phyloP scores from a whole-genome alignment of 768 basidiomycete species.

The Suillus discolor region DNA sequence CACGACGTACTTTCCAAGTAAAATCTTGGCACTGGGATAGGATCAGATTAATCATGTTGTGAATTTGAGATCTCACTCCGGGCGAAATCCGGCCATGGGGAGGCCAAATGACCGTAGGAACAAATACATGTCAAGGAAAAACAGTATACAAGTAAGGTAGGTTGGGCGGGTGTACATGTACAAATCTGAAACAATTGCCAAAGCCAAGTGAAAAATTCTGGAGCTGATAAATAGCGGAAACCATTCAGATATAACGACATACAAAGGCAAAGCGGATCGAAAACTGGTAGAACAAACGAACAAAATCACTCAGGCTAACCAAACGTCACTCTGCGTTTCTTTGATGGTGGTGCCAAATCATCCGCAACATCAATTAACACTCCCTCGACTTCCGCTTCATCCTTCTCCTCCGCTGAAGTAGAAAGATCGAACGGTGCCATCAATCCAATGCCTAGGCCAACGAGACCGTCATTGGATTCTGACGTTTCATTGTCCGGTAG shows the following conservation, averaged over 20 bases:
- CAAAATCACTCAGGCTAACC: constrained; percentile 6
- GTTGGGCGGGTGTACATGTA: constrained; percentile 13
- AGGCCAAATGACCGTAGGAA: not conserved
- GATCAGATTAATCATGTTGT: not conserved
- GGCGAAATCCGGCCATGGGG: not conserved
- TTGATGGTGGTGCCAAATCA: constrained; percentile 46
- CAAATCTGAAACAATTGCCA: constrained; percentile 9
- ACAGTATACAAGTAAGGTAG: constrained; percentile 37
- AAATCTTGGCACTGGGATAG: not conserved
- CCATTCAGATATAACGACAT: constrained; percentile 8
- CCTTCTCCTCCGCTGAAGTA: constrained; percentile 27
- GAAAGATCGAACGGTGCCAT: constrained; percentile 58
- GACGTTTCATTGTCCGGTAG: constrained; percentile 21
- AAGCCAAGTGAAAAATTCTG: constrained; percentile 8
- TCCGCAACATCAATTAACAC: constrained; percentile 21
- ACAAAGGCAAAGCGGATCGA: constrained; percentile 9
- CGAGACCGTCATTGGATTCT: constrained; percentile 33
- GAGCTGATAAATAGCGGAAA: constrained; percentile 16
- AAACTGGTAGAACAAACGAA: not conserved
- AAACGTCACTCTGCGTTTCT: constrained; percentile 50
- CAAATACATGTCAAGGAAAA: constrained; percentile 32
- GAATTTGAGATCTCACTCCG: not conserved
- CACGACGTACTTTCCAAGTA: not conserved
- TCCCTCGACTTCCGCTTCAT: constrained; percentile 38
- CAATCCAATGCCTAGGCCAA: constrained; percentile 45